phyloP scores from a whole-genome alignment of 495 filamentous ascomycete genomes.

The Tuber umbilicatum region DNA sequence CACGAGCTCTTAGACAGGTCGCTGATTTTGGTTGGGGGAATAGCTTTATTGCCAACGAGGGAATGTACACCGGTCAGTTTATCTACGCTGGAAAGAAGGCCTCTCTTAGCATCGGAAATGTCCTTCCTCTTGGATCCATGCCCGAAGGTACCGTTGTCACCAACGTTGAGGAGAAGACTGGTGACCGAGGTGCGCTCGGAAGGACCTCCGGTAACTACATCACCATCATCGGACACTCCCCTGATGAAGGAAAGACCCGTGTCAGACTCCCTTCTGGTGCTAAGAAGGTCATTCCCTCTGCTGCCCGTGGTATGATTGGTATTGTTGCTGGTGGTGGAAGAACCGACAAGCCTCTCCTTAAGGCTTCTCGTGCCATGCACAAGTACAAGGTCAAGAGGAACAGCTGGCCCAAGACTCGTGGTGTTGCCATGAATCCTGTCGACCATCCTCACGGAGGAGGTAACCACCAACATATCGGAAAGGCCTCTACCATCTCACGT shows the following conservation, averaged over 20 bases:
- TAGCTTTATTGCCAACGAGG: conserved; percentile 96
- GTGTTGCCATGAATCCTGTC: conserved; percentile 99
- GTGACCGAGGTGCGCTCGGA: conserved; percentile 91
- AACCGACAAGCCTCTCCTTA: conserved; percentile 98
- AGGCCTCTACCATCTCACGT: conserved; percentile 97
- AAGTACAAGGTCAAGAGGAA: conserved; percentile 99
- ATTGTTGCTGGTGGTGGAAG: conserved; percentile 98
- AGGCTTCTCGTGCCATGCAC: conserved; percentile 97
- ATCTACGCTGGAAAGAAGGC: conserved; percentile 99
- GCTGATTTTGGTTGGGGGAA: conserved; percentile 18
- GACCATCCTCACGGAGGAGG: conserved; percentile 99
- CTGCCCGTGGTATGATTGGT: conserved; percentile 93
- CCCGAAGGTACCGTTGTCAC: conserved; percentile 97
- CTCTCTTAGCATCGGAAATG: conserved; percentile 86
- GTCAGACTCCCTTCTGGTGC: conserved; percentile 97
- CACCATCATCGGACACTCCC: conserved; percentile 97
- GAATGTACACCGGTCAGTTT: conserved; percentile 99
- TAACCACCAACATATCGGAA: conserved; percentile 99
- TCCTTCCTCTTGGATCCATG: conserved; percentile 85
- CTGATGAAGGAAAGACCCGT: conserved; percentile 97
- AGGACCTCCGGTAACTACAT: conserved; percentile 98
- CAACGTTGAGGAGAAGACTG: conserved; percentile 98
- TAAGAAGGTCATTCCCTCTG: conserved; percentile 96
- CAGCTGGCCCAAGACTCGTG: conserved; percentile 99
- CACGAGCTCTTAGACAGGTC: not conserved